Conservation (phyloP, 768 basidiomycete genomes). For the Lactifluus subvellereus region DNA sequence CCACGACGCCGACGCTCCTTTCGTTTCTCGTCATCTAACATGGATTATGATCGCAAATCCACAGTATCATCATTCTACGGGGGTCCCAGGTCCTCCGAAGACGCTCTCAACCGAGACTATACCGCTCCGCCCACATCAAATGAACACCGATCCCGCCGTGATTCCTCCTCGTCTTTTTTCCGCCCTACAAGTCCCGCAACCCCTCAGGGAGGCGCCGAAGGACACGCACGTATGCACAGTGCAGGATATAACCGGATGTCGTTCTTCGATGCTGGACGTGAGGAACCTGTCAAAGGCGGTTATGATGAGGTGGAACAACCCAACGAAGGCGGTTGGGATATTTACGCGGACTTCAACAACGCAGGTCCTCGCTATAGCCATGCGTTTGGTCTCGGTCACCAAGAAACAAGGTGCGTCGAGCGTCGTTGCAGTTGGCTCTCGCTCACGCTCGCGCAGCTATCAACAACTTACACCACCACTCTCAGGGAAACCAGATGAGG, state of each 20-base stretch:
- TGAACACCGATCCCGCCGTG: conserved; percentile 44
- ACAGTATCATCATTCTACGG: conserved; percentile 78
- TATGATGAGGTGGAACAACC: conserved; percentile 56
- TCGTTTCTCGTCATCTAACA: conserved; percentile 26
- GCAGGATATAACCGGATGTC: conserved; percentile 73
- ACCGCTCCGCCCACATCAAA: conserved; percentile 30
- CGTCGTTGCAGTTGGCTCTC: conserved; percentile 19
- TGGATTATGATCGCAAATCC: conserved; percentile 78
- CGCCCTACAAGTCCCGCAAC: conserved; percentile 33
- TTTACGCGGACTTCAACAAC: conserved; percentile 89
- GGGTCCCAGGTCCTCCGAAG: conserved; percentile 51
- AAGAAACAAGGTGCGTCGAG: conserved; percentile 42
- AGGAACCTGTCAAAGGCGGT: conserved; percentile 75
- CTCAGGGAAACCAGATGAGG: conserved; percentile 35
- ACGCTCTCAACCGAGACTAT: conserved; percentile 54
- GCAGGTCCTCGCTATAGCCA: conserved; percentile 70
- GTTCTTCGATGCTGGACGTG: conserved; percentile 61
- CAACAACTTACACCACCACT: conserved; percentile 18
- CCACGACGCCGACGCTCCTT: conserved; percentile 15
- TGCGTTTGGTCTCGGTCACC: conserved; percentile 42
- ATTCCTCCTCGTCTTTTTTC: conserved; percentile 68
- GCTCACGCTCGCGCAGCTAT: conserved; percentile 17
- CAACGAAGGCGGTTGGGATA: conserved; percentile 57
- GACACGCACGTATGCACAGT: neutral
- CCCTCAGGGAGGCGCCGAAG: conserved; percentile 33